These are phyloP conservation scores for Lactarius akahatsu DNA, from an alignment of 768 basidiomycete species.

Conservation along the genomic window DNA sequence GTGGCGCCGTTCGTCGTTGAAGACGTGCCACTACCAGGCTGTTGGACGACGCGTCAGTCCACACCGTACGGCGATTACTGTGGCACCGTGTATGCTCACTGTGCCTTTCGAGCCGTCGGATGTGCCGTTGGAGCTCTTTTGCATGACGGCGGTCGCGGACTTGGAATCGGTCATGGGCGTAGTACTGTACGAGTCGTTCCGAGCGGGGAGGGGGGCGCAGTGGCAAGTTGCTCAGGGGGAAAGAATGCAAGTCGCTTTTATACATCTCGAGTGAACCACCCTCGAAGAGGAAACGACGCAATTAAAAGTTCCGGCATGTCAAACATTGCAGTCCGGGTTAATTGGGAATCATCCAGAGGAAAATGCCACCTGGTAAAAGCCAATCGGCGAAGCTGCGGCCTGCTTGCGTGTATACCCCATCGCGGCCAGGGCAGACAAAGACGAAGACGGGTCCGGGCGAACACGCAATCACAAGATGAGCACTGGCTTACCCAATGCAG, in stretches of 20 bases:
- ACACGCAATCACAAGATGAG: constrained; percentile 21
- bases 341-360: constrained; percentile 27
- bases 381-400: constrained; percentile 26
- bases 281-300: constrained; percentile 19
- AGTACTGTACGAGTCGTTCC: neutral
- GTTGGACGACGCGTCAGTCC: constrained; percentile 80
- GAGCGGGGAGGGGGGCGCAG: neutral
- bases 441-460: constrained; percentile 17
- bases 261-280: constrained; percentile 15
- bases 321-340: constrained; percentile 23
- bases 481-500: constrained; percentile 24
- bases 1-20: constrained; percentile 35
- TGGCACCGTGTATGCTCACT: constrained; percentile 86
- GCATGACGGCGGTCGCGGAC: constrained; percentile 25
- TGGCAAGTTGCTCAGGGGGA: constrained; percentile 7
- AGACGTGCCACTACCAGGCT: constrained; percentile 79
- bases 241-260: constrained; percentile 12
- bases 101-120: constrained; percentile 74
- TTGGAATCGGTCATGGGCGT: constrained; percentile 20
- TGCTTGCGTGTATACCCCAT: constrained; percentile 11
- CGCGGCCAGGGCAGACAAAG: constrained; percentile 17
- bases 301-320: constrained; percentile 27
- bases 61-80: constrained; percentile 93
- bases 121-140: constrained; percentile 20
- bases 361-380: constrained; percentile 8